These are phyloP conservation scores for Calonectria pseudoturangicola DNA, from an alignment of 2,329 filamentous ascomycete species.

Conservation along the genomic window DNA sequence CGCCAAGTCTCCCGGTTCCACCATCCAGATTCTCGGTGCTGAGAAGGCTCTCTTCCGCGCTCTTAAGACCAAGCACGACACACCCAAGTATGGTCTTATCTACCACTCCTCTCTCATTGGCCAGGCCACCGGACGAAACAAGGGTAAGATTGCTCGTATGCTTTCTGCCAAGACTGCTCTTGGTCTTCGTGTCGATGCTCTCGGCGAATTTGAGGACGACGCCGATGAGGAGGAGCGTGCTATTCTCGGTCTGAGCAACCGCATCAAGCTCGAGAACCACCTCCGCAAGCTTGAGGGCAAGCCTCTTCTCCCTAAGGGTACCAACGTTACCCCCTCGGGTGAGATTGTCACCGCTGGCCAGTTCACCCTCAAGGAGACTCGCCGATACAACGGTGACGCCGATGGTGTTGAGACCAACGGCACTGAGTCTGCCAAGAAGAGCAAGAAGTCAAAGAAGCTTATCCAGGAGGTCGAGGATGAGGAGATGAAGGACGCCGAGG, in stretches of 20 bases:
- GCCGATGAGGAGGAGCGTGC: constrained; percentile 92
- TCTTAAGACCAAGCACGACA: constrained; percentile 99
- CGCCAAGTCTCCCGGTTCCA: constrained; percentile 95
- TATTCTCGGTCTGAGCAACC: constrained; percentile 83
- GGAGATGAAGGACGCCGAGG: constrained; percentile 67
- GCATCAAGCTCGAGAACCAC: constrained; percentile 84
- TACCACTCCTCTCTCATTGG: constrained; percentile 96
- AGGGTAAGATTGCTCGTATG: constrained; percentile 99
- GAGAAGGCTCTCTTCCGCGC: constrained; percentile 99
- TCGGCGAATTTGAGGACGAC: constrained; percentile 74
- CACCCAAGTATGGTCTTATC: constrained; percentile 97
- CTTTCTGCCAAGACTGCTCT: constrained; percentile 95
- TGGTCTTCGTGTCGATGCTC: constrained; percentile 93
- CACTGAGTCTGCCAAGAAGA: constrained; percentile 58
- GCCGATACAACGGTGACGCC: constrained; percentile 95
- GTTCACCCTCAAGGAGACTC: constrained; percentile 92
- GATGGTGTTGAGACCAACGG: constrained; percentile 81
- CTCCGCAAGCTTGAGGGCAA: constrained; percentile 91
- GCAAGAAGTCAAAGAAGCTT: constrained; percentile 65
- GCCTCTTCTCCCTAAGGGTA: constrained; percentile 85
- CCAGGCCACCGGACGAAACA: constrained; percentile 97
- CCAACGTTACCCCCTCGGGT: constrained; percentile 84
- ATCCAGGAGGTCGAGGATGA: constrained; percentile 65
- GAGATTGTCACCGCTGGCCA: constrained; percentile 80
- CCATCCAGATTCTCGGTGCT: constrained; percentile 97